These are phyloP conservation scores for Spiraea crenata DNA, from an alignment of 331 rosid genomes.

Conservation along the genomic window DNA sequence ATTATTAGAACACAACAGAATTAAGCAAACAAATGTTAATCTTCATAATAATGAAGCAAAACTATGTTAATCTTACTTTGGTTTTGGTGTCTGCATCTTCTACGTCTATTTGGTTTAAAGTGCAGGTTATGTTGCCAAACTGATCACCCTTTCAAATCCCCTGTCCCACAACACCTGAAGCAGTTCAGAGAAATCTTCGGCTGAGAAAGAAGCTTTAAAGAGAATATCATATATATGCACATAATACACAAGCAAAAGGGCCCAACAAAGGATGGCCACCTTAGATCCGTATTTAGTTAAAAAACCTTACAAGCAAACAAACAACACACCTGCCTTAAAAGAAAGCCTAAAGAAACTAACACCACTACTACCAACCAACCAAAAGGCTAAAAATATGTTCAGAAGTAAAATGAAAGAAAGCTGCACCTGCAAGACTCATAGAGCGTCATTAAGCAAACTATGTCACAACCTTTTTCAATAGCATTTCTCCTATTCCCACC, in stretches of 20 bases:
- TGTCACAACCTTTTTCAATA: conserved; percentile 6
- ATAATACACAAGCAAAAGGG: conserved; percentile 13
- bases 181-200: conserved; percentile 35
- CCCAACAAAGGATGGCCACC: conserved; percentile 33
- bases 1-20: conserved; percentile 17
- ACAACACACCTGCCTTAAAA: conserved; percentile 62
- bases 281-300: conserved; percentile 48
- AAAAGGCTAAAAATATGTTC: conserved; percentile 25
- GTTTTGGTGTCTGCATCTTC: conserved; percentile 81
- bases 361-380: conserved; percentile 84
- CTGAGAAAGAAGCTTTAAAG: conserved; percentile 45
- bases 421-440: conserved; percentile 27
- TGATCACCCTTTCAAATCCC: conserved; percentile 32
- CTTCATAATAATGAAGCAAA: conserved; percentile 20
- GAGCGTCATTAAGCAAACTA: conserved; percentile 29
- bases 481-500: conserved; percentile 22
- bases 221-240: conserved; percentile 42
- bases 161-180: conserved; percentile 64
- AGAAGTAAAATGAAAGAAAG: conserved; percentile 8
- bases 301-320: conserved; percentile 49
- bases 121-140: conserved; percentile 7
- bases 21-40: conserved; percentile 17
- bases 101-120: conserved; percentile 1
- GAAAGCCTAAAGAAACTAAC: conserved; percentile 80
- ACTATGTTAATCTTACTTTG: conserved; percentile 53